phyloP scores from a whole-genome alignment of 805 yeast genomes.

The Cyberlindnera lachancei region DNA sequence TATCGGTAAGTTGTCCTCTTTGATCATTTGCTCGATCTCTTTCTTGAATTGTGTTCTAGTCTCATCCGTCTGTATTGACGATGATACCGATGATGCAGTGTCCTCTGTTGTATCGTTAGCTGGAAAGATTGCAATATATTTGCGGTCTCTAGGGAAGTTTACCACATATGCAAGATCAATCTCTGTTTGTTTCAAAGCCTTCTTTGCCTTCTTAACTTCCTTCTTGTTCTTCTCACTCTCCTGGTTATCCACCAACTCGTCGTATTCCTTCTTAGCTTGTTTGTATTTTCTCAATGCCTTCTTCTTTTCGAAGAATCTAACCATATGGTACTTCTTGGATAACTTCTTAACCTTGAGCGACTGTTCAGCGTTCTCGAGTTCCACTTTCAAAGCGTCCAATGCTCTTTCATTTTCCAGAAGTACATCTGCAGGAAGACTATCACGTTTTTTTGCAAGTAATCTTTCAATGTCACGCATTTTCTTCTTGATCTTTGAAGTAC shows the following conservation, averaged over 20 bases:
- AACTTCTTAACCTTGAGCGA: constrained; percentile 39
- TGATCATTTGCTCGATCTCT: constrained; percentile 43
- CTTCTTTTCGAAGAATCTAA: constrained; percentile 83
- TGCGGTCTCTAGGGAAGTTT: constrained; percentile 70
- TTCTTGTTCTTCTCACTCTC: constrained; percentile 33
- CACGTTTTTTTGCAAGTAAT: constrained; percentile 45
- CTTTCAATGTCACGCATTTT: constrained; percentile 84
- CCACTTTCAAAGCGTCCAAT: constrained; percentile 52
- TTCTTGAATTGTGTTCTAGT: constrained; percentile 43
- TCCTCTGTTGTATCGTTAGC: constrained; percentile 27
- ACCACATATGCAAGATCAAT: constrained; percentile 69
- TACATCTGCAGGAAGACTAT: constrained; percentile 54
- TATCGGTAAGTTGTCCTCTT: constrained; percentile 47
- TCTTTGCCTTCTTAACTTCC: constrained; percentile 39
- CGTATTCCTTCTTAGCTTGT: constrained; percentile 29
- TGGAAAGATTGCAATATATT: constrained; percentile 76
- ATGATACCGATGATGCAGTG: constrained; percentile 22
- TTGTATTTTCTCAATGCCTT: constrained; percentile 73
- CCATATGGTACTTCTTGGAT: constrained; percentile 83
- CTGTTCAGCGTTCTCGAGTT: constrained; percentile 42
- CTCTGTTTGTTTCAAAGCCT: constrained; percentile 47
- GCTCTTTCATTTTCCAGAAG: constrained; percentile 71
- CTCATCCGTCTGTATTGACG: constrained; percentile 34
- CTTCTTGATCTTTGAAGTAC: constrained; percentile 59
- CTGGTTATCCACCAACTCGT: constrained; percentile 22